A percentile compares a stretch with the other conserved stretches of the same genome.
Evolutionary conservation across 495 filamentous ascomycete genomes (phyloP).

Genomic region (Tuber calosporum): DNA sequence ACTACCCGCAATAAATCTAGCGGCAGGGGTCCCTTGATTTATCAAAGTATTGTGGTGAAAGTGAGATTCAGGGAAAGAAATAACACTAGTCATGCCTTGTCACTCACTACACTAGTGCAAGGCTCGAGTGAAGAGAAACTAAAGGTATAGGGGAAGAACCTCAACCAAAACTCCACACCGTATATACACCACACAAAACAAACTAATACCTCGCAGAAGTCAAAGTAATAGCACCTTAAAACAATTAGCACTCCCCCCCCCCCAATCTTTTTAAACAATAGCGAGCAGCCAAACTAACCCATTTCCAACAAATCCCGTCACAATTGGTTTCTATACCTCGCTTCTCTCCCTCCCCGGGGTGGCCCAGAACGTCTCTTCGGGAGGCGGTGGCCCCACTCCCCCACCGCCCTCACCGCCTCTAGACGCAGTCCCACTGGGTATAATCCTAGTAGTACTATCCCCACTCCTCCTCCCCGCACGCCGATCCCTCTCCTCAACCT

Average conservation of each 20-base stretch:
- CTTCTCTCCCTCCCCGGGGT: background rate
- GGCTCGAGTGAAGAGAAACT: background rate
- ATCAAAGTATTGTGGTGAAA: background rate
- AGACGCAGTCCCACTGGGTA: background rate
- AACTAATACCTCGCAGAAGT: background rate
- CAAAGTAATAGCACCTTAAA: background rate
- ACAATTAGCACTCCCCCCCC: background rate
- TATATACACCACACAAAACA: background rate
- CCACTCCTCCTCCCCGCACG: background rate
- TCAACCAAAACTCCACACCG: background rate
- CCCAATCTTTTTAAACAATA: too few species aligned
- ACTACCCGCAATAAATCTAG: background rate
- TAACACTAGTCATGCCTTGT: background rate
- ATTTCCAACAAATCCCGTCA: too few species aligned
- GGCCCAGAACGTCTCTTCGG: background rate
- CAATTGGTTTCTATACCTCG: background rate
- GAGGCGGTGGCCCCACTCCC: background rate
- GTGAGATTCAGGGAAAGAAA: background rate
- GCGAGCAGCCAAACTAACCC: too few species aligned
- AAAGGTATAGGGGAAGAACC: background rate
- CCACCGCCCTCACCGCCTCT: background rate
- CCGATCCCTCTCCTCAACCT: slow-evolving; percentile 17
- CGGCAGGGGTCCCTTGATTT: background rate
- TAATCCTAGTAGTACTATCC: background rate
- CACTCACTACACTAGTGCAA: background rate